phyloP scores from a whole-genome alignment of 306 rosid genomes.

The Prunus armeniaca region DNA sequence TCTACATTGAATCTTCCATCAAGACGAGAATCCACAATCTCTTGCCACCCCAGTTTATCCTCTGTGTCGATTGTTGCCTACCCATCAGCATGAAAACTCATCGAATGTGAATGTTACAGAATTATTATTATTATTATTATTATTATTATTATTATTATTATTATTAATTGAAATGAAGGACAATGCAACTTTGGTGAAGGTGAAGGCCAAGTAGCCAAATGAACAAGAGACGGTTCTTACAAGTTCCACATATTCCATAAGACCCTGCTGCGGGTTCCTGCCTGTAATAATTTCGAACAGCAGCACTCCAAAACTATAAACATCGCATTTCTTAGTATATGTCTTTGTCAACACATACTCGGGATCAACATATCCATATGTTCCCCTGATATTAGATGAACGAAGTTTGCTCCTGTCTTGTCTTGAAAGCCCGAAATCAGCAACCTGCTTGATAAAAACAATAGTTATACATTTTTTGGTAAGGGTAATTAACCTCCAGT shows the following conservation, averaged over 20 bases:
- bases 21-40: conserved; percentile 4
- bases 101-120: neutral
- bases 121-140: neutral
- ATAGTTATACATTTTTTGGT: no score
- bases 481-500: no score
- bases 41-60: conserved; percentile 7
- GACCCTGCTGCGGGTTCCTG: conserved; percentile 20
- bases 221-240: conserved; percentile 1
- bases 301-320: conserved; percentile 58
- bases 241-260: conserved; percentile 16
- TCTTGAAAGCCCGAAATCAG: conserved; percentile 23
- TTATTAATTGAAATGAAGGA: neutral
- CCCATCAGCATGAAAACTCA: neutral
- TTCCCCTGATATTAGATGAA: conserved; percentile 15
- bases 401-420: neutral
- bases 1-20: neutral
- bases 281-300: conserved; percentile 35
- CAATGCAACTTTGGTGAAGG: neutral
- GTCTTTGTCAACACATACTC: conserved; percentile 5
- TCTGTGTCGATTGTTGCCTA: conserved; percentile 9
- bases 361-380: conserved; percentile 12
- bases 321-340: conserved; percentile 53
- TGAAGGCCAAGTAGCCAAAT: neutral
- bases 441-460: neutral
- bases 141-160: no score